A percentile compares a stretch with the other conserved stretches of the same genome.
phyloP scores from a whole-genome alignment of 768 basidiomycete species.

The Naganishia vaughanmartiniae region DNA sequence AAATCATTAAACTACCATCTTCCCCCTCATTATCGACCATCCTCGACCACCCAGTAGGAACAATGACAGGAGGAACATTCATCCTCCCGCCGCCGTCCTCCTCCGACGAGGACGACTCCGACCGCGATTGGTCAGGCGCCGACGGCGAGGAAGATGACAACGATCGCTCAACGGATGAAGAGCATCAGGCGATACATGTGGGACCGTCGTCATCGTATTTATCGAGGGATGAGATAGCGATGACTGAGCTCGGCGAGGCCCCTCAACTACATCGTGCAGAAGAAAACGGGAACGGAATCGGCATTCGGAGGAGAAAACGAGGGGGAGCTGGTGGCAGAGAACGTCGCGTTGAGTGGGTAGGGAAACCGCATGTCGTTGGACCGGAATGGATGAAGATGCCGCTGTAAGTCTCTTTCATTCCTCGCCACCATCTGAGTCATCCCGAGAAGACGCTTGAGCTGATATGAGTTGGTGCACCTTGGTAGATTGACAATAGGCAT shows the following conservation, averaged over 20 bases:
- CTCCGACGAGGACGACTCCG: not conserved
- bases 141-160: not conserved
- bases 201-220: not conserved
- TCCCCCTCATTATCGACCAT: too few relatives aligned
- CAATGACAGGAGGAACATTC: not conserved
- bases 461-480: not conserved
- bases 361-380: slow-evolving; percentile 48
- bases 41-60: not conserved
- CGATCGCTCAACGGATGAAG: not conserved
- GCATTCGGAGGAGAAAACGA: not conserved
- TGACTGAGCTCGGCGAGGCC: slow-evolving; percentile 9
- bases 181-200: slow-evolving; percentile 15
- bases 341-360: slow-evolving; percentile 46
- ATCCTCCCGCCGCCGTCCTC: not conserved
- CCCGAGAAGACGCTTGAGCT: not conserved
- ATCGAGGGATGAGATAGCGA: not conserved
- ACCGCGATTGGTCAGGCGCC: not conserved
- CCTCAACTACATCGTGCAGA: too few relatives aligned
- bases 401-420: slow-evolving; percentile 27
- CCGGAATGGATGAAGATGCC: slow-evolving; percentile 50
- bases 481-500: slow-evolving; percentile 69
- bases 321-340: not conserved
- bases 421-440: too few relatives aligned
- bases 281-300: too few relatives aligned
- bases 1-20: too few relatives aligned